Evolutionary conservation across 371 early-diverging fungal species (phyloP).

Genomic region (Rhizopus sp.): DNA sequence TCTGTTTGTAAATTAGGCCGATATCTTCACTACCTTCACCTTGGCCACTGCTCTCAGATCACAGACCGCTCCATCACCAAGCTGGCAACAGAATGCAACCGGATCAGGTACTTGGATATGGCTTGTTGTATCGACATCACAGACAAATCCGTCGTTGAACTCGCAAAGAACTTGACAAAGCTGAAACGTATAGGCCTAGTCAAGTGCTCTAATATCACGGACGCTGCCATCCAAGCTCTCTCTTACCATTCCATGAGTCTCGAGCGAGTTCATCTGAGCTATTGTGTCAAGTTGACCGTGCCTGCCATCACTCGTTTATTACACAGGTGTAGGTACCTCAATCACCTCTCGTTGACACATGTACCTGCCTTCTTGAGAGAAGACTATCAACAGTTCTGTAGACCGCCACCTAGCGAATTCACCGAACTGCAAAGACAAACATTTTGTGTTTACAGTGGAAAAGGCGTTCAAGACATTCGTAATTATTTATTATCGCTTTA

Average conservation of each 20-base stretch:
- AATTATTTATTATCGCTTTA: conserved; percentile 27
- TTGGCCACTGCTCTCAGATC: conserved; percentile 61
- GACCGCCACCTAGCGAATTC: conserved; percentile 59
- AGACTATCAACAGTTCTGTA: conserved; percentile 56
- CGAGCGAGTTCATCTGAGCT: conserved; percentile 65
- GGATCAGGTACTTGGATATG: conserved; percentile 66
- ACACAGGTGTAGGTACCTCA: conserved; percentile 52
- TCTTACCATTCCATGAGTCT: conserved; percentile 50
- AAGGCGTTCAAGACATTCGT: conserved; percentile 53
- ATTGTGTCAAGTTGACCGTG: conserved; percentile 54
- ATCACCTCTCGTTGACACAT: conserved; percentile 63
- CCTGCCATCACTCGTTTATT: conserved; percentile 52
- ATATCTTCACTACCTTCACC: conserved; percentile 59
- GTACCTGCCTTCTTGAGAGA: conserved; percentile 59
- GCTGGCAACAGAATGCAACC: conserved; percentile 54
- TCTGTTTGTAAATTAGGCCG: conserved; percentile 55
- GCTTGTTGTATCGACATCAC: conserved; percentile 62
- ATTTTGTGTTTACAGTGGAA: conserved; percentile 68
- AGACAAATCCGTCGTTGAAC: conserved; percentile 53
- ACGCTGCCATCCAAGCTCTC: conserved; percentile 53
- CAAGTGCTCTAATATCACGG: conserved; percentile 62
- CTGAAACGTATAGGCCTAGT: conserved; percentile 65
- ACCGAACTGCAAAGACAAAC: conserved; percentile 54
- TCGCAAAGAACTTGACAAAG: conserved; percentile 55
- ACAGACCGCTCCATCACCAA: conserved; percentile 56